phyloP scores from a whole-genome alignment of 75 land plant species.

The Picea glauca region DNA sequence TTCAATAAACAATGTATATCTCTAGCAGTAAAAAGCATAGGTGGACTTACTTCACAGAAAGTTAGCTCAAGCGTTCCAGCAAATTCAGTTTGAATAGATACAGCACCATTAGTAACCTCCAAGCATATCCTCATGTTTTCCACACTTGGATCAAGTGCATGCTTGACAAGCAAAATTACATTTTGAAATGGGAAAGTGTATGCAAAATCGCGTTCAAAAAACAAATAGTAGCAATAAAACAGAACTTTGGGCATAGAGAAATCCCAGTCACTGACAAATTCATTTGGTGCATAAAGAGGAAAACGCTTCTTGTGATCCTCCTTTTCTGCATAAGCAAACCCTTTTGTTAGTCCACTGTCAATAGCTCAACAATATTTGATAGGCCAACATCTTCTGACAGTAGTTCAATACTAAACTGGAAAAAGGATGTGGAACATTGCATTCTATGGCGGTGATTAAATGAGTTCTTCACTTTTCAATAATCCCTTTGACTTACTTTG shows the following conservation, averaged over 20 bases:
- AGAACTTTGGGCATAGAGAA: not conserved
- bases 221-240: constrained; percentile 13
- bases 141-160: constrained; percentile 24
- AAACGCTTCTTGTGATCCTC: constrained; percentile 7
- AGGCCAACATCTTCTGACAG: not conserved
- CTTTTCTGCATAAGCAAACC: not conserved
- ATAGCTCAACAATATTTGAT: not conserved
- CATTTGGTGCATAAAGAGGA: constrained; percentile 15
- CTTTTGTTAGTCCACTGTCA: not conserved
- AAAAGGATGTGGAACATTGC: not conserved
- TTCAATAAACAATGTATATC: not conserved
- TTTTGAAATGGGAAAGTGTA: constrained; percentile 12
- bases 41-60: constrained; percentile 16
- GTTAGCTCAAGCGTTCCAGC: constrained; percentile 19
- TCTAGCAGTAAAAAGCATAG: not conserved
- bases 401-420: not conserved
- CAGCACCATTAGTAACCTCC: constrained; percentile 21
- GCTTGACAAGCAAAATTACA: constrained; percentile 24
- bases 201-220: constrained; percentile 5
- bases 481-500: too few relatives aligned
- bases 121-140: constrained; percentile 8
- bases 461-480: too few relatives aligned
- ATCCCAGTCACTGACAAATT: constrained; percentile 1
- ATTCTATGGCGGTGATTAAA: not conserved
- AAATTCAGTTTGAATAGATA: constrained; percentile 21